Evolutionary conservation across 73 alveolate genomes (phyloP).

Genomic region (Halteria grandinella): DNA sequence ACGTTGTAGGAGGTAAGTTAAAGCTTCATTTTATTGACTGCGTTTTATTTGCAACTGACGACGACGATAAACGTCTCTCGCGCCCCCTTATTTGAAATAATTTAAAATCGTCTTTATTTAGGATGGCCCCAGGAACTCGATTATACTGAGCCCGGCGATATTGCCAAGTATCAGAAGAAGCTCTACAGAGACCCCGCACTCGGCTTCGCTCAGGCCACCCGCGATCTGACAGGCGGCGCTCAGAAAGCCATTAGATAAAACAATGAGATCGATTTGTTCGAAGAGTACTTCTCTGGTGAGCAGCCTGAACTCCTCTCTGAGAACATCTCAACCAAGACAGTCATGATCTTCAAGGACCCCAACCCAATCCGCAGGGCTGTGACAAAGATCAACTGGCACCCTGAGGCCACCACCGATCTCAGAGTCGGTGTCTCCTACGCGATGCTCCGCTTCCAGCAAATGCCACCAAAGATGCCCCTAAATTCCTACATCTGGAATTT

Average conservation of each 20-base stretch:
- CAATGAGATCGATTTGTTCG: conserved; percentile 97
- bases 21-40: background rate
- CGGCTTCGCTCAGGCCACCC: conserved; percentile 85
- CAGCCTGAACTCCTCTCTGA: conserved; percentile 91
- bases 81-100: background rate
- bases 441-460: conserved; percentile 86
- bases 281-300: conserved; percentile 97
- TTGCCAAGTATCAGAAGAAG: conserved; percentile 81
- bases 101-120: conserved; percentile 20
- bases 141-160: conserved; percentile 83
- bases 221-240: conserved; percentile 85
- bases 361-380: conserved; percentile 88
- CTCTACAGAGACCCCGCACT: conserved; percentile 83
- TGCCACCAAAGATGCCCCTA: conserved; percentile 84
- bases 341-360: conserved; percentile 96
- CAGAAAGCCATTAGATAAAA: conserved; percentile 89
- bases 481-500: conserved; percentile 89
- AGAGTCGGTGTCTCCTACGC: conserved; percentile 92
- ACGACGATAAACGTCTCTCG: background rate
- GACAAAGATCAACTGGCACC: conserved; percentile 96
- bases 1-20: conserved; percentile 89
- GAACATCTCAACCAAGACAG: conserved; percentile 92
- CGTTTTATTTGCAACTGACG: conserved; percentile 9
- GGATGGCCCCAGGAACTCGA: conserved; percentile 94
- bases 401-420: conserved; percentile 76